These are phyloP conservation scores for Chlorella sp. DNA, from an alignment of 139 green algal genomes.

Conservation along the genomic window DNA sequence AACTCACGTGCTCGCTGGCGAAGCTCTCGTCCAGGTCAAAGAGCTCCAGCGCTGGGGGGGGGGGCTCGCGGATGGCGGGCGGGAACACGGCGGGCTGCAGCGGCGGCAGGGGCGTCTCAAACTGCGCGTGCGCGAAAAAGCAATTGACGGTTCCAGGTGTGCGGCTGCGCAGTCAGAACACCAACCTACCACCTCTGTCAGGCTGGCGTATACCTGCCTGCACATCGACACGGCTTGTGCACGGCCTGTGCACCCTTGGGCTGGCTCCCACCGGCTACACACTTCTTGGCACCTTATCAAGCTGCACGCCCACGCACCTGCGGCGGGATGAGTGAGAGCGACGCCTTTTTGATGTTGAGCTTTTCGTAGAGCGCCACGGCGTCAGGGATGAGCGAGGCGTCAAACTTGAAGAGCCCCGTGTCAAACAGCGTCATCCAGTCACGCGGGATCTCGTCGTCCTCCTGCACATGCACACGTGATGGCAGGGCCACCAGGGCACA, in stretches of 20 bases:
- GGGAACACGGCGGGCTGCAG: conserved; percentile 79
- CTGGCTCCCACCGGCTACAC: too few relatives aligned
- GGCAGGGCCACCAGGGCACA: too few relatives aligned
- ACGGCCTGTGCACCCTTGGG: too few relatives aligned
- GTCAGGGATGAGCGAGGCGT: conserved; percentile 51
- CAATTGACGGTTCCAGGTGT: too few relatives aligned
- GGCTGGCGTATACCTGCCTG: too few relatives aligned
- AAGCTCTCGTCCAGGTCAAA: conserved; percentile 85
- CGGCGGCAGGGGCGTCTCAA: conserved; percentile 73
- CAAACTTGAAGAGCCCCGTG: conserved; percentile 54
- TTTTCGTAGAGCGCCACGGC: conserved; percentile 53
- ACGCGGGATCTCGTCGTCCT: conserved; percentile 53
- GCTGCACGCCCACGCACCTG: too few relatives aligned
- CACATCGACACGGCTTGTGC: too few relatives aligned
- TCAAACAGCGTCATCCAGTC: conserved; percentile 76
- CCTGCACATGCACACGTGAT: conserved; percentile 23
- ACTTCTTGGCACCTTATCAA: too few relatives aligned
- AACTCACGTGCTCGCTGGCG: conserved; percentile 52
- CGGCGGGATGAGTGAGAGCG: conserved; percentile 64
- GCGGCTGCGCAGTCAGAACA: too few relatives aligned
- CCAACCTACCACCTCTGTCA: too few relatives aligned
- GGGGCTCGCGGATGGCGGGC: conserved; percentile 61
- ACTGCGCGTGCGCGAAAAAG: conserved; percentile 38
- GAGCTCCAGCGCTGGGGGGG: conserved; percentile 73
- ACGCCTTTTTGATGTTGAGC: conserved; percentile 57